Evolutionary conservation across 352 stramenopile species (phyloP), one percentile per base, ranked within the genome.

Genomic region (Globisporangium acanthophoron): DNA sequence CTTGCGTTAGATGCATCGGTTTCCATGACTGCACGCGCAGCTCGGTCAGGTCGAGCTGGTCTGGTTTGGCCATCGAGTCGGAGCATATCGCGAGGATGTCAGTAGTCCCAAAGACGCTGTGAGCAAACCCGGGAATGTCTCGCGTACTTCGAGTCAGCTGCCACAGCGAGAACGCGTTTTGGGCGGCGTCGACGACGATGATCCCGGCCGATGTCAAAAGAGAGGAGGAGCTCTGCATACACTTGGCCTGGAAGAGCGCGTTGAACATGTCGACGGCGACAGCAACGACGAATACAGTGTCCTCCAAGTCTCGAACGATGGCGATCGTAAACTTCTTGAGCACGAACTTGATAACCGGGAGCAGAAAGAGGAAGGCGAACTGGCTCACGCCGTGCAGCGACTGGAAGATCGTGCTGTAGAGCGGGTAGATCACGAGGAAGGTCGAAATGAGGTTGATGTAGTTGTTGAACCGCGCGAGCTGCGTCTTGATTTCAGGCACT

Each of bases 121-220:
- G 24, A 12, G 24, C 46, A 3, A 29, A 4, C 6, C 9, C 12
- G 18, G n/a, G 44, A 20, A 59, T 20, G n/a, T 44, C 35, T 12
- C 44, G 16, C 9, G 44, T 11, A 9, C 47, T 45, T 7, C 11
- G 24, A 3, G 20, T n/a, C 1, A 61, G 46, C 16, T 31, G 20
- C 12, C 33, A 27, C 29, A 58, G 20, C 39, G 49, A 47, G 43
- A 31, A 63, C 1, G 47, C 21, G n/a, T 58, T 63, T 33, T 63
- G 57, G 1, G 40, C 43, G 1, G 39, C 49, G 18, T 60, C 44
- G n/a, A 60, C 51, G 3, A 11, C 33, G 33, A 53, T 63, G 49
- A 63, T 53, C 7, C 40, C 49, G 39, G 47, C 58, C 56, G 43
- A 76, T 55, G 16, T 74, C 61, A 3, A 70, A 37, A 37, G 15